Conservation (phyloP, 805 yeast species). For the Sugiyamaella marilandica region DNA sequence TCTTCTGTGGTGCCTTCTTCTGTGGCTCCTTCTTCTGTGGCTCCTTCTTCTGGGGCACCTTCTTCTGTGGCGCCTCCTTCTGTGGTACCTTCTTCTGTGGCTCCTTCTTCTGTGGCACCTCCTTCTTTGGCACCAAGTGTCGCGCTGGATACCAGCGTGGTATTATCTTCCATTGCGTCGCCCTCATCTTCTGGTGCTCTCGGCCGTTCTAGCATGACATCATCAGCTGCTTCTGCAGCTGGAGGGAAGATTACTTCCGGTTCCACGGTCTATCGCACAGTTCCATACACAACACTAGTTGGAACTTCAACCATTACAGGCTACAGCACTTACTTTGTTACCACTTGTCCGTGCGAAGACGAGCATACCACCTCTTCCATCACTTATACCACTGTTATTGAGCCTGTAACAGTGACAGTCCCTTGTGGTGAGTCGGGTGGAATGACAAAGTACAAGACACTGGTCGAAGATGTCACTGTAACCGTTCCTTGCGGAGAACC, state of each 20-base stretch:
- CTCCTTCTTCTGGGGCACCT: too few relatives aligned
- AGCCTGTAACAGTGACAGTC: background rate
- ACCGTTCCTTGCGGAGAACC: constrained; percentile 40
- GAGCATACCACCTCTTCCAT: background rate
- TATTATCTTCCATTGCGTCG: background rate
- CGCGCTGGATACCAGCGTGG: background rate
- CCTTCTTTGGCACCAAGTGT: too few relatives aligned
- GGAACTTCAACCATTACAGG: background rate
- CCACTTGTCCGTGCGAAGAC: constrained; percentile 6
- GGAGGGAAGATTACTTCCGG: background rate
- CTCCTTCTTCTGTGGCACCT: too few relatives aligned
- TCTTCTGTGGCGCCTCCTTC: too few relatives aligned
- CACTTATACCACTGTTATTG: constrained; percentile 2
- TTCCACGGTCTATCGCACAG: background rate
- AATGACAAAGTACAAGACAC: background rate
- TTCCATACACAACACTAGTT: background rate
- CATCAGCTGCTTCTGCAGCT: background rate
- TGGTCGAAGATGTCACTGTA: constrained; percentile 40
- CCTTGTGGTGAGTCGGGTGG: background rate
- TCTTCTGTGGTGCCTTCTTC: too few relatives aligned
- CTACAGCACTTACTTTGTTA: background rate
- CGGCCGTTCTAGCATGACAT: too few relatives aligned
- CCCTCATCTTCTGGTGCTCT: too few relatives aligned
- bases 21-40: too few relatives aligned
- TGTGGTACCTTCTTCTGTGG: too few relatives aligned